Evolutionary conservation across 2,329 filamentous ascomycete genomes (phyloP).

Genomic region (Ophiostoma perfectum): DNA sequence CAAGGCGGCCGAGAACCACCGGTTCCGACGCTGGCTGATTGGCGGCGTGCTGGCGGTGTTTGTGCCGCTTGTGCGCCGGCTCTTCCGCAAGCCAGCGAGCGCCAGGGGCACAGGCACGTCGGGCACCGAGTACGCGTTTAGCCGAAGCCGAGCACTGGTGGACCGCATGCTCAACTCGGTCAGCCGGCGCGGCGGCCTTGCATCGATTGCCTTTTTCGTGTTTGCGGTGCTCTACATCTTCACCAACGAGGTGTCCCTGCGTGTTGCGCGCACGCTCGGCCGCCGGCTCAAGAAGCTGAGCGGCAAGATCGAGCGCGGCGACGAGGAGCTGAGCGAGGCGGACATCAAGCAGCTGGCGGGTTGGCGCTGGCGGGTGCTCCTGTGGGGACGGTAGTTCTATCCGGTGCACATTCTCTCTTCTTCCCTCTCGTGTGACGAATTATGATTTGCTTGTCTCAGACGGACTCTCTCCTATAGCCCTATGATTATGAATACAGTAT

Average conservation of each 20-base stretch:
- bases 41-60: conserved; percentile 49
- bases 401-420: background rate
- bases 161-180: conserved; percentile 45
- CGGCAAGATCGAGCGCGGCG: conserved; percentile 44
- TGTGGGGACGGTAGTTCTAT: conserved; percentile 36
- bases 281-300: conserved; percentile 46
- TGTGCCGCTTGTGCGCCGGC: conserved; percentile 46
- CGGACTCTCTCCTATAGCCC: background rate
- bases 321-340: conserved; percentile 42
- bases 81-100: conserved; percentile 41
- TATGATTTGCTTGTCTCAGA: background rate
- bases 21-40: conserved; percentile 50
- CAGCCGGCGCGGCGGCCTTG: conserved; percentile 42
- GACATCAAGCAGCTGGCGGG: conserved; percentile 48
- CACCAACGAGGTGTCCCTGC: conserved; percentile 52
- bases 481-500: background rate
- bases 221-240: conserved; percentile 55
- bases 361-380: conserved; percentile 53
- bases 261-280: conserved; percentile 48
- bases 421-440: background rate
- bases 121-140: conserved; percentile 52
- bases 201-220: conserved; percentile 49
- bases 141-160: conserved; percentile 46
- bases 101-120: conserved; percentile 39
- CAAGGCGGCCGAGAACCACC: conserved; percentile 42